Evolutionary conservation across 306 rosid genomes (phyloP).

Genomic region (Trifolium repens): DNA sequence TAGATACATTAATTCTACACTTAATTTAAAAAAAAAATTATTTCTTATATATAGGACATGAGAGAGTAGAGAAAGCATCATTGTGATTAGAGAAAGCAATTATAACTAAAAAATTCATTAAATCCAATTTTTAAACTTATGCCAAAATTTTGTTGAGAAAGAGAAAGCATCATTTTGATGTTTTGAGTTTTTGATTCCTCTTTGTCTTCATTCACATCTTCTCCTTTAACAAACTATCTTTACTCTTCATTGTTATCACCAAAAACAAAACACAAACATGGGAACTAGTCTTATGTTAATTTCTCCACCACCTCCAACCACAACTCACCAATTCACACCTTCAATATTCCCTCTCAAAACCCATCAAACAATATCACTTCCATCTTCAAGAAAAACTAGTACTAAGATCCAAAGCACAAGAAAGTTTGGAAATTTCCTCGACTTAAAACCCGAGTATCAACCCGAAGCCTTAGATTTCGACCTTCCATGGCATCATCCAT

Average conservation of each 20-base stretch:
- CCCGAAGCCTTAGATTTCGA: slow-evolving; percentile 57
- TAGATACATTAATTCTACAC: too few relatives aligned
- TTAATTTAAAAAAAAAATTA: too few relatives aligned
- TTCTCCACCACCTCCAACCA: slow-evolving; percentile 45
- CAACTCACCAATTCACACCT: slow-evolving; percentile 34
- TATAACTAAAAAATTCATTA: too few relatives aligned
- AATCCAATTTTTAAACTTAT: slow-evolving; percentile 19
- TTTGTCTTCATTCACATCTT: slow-evolving; percentile 43
- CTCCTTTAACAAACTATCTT: slow-evolving; percentile 22
- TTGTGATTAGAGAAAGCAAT: too few relatives aligned
- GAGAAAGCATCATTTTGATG: slow-evolving; percentile 42
- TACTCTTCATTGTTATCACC: neutral
- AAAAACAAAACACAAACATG: slow-evolving; percentile 44
- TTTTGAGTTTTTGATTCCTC: slow-evolving; percentile 40
- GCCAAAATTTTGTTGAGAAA: slow-evolving; percentile 10
- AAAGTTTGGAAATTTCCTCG: slow-evolving; percentile 66
- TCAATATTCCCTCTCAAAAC: slow-evolving; percentile 29
- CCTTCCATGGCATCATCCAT: slow-evolving; percentile 60
- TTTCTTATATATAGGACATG: too few relatives aligned
- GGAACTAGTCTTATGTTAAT: slow-evolving; percentile 38
- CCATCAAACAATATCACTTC: slow-evolving; percentile 32
- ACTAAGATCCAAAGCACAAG: slow-evolving; percentile 45
- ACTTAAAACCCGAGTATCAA: slow-evolving; percentile 55
- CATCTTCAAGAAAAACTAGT: slow-evolving; percentile 40
- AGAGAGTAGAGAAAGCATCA: too few relatives aligned